Conservation (phyloP, 495 filamentous ascomycete species). For the Xylaria intraflava region DNA sequence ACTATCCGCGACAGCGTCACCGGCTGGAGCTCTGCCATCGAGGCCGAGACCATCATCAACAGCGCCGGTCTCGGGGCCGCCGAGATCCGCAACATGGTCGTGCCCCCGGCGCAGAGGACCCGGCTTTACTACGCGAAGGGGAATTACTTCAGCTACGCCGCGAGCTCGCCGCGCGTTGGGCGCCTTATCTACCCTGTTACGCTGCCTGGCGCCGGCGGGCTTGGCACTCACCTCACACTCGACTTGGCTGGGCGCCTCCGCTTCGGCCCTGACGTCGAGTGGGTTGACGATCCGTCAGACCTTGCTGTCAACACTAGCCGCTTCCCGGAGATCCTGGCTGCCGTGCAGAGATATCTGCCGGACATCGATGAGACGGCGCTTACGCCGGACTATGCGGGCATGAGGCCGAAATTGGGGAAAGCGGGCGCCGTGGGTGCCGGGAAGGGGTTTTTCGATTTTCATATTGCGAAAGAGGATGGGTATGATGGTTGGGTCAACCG, state of each 20-base stretch:
- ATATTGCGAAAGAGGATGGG: constrained; percentile 74
- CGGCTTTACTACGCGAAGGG: constrained; percentile 84
- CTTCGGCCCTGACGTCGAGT: constrained; percentile 95
- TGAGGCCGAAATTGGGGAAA: constrained; percentile 75
- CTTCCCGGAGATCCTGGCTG: constrained; percentile 58
- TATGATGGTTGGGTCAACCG: constrained; percentile 79
- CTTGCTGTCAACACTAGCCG: constrained; percentile 47
- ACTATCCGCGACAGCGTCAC: constrained; percentile 35
- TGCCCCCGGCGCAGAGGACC: constrained; percentile 51
- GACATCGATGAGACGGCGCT: constrained; percentile 58
- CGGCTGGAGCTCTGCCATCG: constrained; percentile 53
- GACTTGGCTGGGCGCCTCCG: constrained; percentile 80
- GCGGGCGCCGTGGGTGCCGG: constrained; percentile 48
- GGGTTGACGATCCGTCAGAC: constrained; percentile 52
- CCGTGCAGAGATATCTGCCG: constrained; percentile 76
- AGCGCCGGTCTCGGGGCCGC: constrained; percentile 77
- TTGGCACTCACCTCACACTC: constrained; percentile 90
- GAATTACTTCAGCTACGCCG: constrained; percentile 82
- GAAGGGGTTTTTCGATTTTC: constrained; percentile 76
- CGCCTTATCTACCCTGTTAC: constrained; percentile 87
- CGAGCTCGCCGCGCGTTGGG: constrained; percentile 55
- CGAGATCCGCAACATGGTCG: constrained; percentile 72
- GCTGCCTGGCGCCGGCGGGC: constrained; percentile 67
- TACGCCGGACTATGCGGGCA: constrained; percentile 80
- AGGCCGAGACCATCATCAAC: constrained; percentile 71